These are phyloP conservation scores for Anethum foeniculum DNA, from an alignment of 140 eudicot species.

Conservation along the genomic window DNA sequence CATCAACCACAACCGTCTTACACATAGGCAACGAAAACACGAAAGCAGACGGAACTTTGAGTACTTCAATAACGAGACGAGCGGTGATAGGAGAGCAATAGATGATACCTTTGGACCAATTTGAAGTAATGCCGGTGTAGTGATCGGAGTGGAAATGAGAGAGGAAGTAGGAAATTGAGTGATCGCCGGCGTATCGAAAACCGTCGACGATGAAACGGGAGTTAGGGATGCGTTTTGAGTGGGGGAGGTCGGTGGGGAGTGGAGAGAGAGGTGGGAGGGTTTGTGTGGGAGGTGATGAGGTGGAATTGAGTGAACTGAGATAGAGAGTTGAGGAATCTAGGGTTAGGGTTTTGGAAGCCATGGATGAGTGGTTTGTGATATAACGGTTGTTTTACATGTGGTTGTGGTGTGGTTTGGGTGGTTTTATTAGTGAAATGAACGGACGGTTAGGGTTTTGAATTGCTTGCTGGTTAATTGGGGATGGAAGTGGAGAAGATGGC, in stretches of 20 bases:
- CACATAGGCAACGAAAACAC: constrained; percentile 43
- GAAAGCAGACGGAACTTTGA: constrained; percentile 32
- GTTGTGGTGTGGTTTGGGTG: too few relatives aligned
- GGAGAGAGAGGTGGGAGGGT: constrained; percentile 33
- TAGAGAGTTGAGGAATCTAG: constrained; percentile 48
- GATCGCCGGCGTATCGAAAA: constrained; percentile 52
- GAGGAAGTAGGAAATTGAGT: constrained; percentile 76
- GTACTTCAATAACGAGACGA: constrained; percentile 42
- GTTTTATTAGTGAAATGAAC: too few relatives aligned
- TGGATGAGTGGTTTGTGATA: constrained; percentile 4
- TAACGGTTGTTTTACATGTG: constrained; percentile 8
- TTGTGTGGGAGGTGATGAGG: constrained; percentile 23
- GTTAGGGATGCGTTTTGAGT: constrained; percentile 64
- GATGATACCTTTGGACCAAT: constrained; percentile 69
- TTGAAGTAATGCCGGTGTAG: constrained; percentile 61
- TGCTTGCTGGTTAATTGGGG: background rate
- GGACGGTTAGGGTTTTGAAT: background rate
- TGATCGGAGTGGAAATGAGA: constrained; percentile 98
- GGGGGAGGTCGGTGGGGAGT: constrained; percentile 53
- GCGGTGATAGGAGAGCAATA: constrained; percentile 60
- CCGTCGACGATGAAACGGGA: constrained; percentile 80
- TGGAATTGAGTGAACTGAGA: constrained; percentile 30
- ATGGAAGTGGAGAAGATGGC: background rate
- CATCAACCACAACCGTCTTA: constrained; percentile 42
- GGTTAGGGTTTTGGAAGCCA: constrained; percentile 62